Evolutionary conservation across 2,329 filamentous ascomycete genomes (phyloP).

Genomic region (Cryoendolithus antarcticus): DNA sequence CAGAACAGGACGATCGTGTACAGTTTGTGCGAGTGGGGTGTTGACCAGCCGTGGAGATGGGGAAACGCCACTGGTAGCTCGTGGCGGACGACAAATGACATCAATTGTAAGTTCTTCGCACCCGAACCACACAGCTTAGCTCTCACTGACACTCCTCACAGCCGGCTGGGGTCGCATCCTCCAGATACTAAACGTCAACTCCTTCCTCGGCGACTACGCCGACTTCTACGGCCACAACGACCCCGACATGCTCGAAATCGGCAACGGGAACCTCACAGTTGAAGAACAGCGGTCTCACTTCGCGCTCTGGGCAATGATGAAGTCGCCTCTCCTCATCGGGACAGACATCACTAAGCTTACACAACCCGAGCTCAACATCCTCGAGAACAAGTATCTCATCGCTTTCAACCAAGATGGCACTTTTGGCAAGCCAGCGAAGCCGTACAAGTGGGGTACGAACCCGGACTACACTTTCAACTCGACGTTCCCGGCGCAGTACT

Average conservation of each 20-base stretch:
- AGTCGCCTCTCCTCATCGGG: constrained; percentile 37
- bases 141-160: constrained; percentile 6
- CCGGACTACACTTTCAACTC: constrained; percentile 38
- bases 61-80: constrained; percentile 7
- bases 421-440: constrained; percentile 30
- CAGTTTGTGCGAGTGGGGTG: constrained; percentile 13
- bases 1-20: constrained; percentile 6
- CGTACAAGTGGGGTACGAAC: constrained; percentile 38
- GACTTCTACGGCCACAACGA: constrained; percentile 14
- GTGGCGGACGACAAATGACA: constrained; percentile 13
- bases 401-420: constrained; percentile 37
- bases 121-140: too few species aligned
- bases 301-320: constrained; percentile 36
- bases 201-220: constrained; percentile 12
- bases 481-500: constrained; percentile 38
- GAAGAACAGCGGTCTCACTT: constrained; percentile 34
- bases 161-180: constrained; percentile 13
- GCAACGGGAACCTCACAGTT: constrained; percentile 26
- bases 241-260: constrained; percentile 30
- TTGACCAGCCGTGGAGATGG: constrained; percentile 11
- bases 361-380: constrained; percentile 32
- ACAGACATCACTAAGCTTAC: constrained; percentile 31
- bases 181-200: constrained; percentile 14
- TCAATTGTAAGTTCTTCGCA: constrained; percentile 3
- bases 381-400: constrained; percentile 36